Evolutionary conservation across 176 grass and related monocot species (phyloP).

Genomic region (Tillandsia fasciculata): DNA sequence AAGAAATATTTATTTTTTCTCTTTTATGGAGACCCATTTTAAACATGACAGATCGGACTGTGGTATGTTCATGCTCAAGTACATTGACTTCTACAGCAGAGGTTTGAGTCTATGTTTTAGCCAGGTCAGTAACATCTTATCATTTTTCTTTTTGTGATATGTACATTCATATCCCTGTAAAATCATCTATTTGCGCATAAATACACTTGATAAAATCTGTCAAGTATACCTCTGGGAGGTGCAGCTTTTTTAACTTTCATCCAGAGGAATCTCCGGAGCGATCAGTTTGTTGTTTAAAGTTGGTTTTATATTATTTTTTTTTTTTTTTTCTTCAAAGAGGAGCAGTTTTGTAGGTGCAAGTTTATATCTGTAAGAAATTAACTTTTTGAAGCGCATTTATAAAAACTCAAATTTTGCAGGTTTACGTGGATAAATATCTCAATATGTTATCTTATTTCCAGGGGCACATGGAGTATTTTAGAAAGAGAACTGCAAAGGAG

Average conservation of each 20-base stretch:
- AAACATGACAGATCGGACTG: conserved; percentile 5
- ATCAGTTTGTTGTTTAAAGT: too few species aligned
- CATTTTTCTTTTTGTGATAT: background rate
- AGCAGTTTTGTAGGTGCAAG: too few species aligned
- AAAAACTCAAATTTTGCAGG: background rate
- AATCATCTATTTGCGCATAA: background rate
- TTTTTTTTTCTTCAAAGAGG: too few species aligned
- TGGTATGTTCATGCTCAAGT: conserved; percentile 92
- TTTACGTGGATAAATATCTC: background rate
- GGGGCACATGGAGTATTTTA: conserved; percentile 82
- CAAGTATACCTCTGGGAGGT: background rate
- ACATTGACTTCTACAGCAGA: conserved; percentile 89
- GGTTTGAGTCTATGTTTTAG: conserved; percentile 37
- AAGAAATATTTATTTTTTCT: too few species aligned
- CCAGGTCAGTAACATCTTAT: conserved; percentile 1
- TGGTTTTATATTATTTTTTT: too few species aligned
- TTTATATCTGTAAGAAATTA: background rate
- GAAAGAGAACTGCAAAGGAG: conserved; percentile 66
- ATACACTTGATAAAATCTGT: background rate
- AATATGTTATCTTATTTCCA: conserved; percentile 23
- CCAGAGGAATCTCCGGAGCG: too few species aligned
- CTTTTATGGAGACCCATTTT: background rate
- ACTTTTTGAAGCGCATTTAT: background rate
- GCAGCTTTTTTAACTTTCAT: too few species aligned
- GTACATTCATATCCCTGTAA: background rate